Percentiles rank a stretch among this genome's conserved stretches.
Conservation (phyloP, 257 asterid species). For the Cinchona pubescens region DNA sequence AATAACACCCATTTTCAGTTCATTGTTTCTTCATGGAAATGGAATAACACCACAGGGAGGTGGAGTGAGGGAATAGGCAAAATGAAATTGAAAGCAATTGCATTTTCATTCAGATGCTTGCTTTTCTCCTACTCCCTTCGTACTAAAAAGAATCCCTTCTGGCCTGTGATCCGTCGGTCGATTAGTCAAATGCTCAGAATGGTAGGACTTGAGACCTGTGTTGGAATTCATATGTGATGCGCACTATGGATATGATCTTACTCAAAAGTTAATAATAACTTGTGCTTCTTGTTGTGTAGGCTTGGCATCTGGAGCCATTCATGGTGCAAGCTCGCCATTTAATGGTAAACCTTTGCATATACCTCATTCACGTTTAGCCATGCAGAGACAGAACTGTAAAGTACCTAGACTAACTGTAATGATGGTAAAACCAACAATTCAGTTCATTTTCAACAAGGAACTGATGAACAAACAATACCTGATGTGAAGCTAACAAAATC, state of each 20-base stretch:
- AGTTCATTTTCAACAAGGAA: conserved; percentile 91
- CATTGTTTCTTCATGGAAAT: neutral
- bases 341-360: conserved; percentile 50
- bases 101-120: neutral
- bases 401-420: conserved; percentile 32
- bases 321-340: conserved; percentile 55
- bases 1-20: neutral
- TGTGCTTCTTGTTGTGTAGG: conserved; percentile 32
- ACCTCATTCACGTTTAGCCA: conserved; percentile 32
- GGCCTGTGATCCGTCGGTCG: neutral
- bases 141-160: neutral
- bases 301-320: conserved; percentile 35
- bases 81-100: neutral
- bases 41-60: neutral
- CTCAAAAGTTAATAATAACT: neutral
- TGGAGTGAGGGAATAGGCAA: neutral
- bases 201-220: neutral
- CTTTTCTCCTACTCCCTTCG: neutral
- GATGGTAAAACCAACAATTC: conserved; percentile 82
- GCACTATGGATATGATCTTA: neutral
- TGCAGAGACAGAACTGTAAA: conserved; percentile 19
- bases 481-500: conserved; percentile 92
- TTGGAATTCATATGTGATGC: neutral
- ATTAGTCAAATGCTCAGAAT: conserved; percentile 2
- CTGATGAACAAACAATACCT: conserved; percentile 79